Base-by-base conservation (phyloP, 495 filamentous ascomycete genomes). In the Podospora didyma region DNA sequence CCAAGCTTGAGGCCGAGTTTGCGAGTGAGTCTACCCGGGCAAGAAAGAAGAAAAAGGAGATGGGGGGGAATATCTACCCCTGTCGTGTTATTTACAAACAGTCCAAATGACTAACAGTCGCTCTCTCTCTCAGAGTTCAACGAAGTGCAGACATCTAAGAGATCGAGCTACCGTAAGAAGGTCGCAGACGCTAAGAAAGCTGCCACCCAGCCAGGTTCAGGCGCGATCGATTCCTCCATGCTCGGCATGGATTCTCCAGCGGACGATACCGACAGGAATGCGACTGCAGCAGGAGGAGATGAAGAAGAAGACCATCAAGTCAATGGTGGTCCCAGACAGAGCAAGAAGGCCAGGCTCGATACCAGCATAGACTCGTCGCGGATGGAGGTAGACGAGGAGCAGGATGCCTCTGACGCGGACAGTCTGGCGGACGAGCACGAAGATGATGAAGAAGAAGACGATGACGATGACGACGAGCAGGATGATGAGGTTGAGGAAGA, bases 1-100 rank as follows among this genome's bases (percentile, higher is more conserved):
- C 82, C 20, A 72, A 82, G 7, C 64, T 86, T 5, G 81, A 86
- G 63, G 82, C 81, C 6, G 84, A 87, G 68, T 79, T 86, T 58
- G 69, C 74, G n/a, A 83, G 80, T 85, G 60, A 28, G 78, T 72
- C 23, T 26, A 14, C 46, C 12, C 50, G 19, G 42, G 35, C 10
- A 16, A 14, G 20, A 34, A 20, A 12, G 21, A 46, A 46, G 14
- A 31, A 31, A 31, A 9, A 31, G 26, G 9, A 31, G 9, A 9
- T n/a, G n/a, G n/a, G n/a, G n/a, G n/a, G n/a, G n/a, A n/a, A n/a
- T n/a, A n/a, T n/a, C n/a, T n/a, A n/a, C n/a, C n/a, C n/a, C n/a
- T n/a, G n/a, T n/a, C n/a, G n/a, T n/a, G n/a, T n/a, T n/a, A n/a
- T n/a, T n/a, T n/a, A n/a, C n/a, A n/a, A n/a, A n/a, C n/a, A n/a